Evolutionary conservation across 2,329 filamentous ascomycete genomes (phyloP).

Genomic region (Aspergillus fischeri): DNA sequence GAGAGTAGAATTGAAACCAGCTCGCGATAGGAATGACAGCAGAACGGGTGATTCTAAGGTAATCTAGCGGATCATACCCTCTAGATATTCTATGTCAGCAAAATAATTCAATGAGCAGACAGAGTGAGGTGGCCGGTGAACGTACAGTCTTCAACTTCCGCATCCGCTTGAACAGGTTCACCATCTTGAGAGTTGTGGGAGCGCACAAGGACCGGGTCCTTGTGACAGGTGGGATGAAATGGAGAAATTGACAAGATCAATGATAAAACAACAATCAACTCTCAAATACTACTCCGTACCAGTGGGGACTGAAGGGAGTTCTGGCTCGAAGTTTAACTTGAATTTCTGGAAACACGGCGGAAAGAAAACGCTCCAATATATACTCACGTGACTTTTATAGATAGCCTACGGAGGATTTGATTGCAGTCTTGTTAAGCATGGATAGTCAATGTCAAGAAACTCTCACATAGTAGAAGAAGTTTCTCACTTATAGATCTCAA

Average conservation of each 20-base stretch:
- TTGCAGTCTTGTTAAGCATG: neutral
- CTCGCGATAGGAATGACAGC: neutral
- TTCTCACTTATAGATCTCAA: neutral
- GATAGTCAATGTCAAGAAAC: neutral
- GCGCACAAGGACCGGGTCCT: neutral
- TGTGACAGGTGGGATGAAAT: neutral
- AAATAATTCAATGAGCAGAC: conserved; percentile 6
- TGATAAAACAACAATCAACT: neutral
- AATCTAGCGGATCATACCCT: conserved; percentile 22
- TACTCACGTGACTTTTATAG: conserved; percentile 14
- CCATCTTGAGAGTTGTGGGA: conserved; percentile 33
- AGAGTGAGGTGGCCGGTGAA: conserved; percentile 16
- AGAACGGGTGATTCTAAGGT: too few species aligned
- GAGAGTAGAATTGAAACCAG: neutral
- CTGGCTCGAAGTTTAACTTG: conserved; percentile 10
- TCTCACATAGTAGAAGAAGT: neutral
- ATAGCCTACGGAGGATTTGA: neutral
- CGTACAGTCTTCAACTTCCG: conserved; percentile 68
- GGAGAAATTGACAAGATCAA: neutral
- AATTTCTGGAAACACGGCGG: conserved; percentile 19
- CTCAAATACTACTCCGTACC: neutral
- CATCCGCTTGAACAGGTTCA: conserved; percentile 60
- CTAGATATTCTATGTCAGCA: conserved; percentile 9
- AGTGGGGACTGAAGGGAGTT: conserved; percentile 3
- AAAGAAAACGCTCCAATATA: conserved; percentile 18